A percentile compares a stretch with the other conserved stretches of the same genome.
Conservation (phyloP, 1,284 basidiomycete genomes). For the Tilletia indica region DNA sequence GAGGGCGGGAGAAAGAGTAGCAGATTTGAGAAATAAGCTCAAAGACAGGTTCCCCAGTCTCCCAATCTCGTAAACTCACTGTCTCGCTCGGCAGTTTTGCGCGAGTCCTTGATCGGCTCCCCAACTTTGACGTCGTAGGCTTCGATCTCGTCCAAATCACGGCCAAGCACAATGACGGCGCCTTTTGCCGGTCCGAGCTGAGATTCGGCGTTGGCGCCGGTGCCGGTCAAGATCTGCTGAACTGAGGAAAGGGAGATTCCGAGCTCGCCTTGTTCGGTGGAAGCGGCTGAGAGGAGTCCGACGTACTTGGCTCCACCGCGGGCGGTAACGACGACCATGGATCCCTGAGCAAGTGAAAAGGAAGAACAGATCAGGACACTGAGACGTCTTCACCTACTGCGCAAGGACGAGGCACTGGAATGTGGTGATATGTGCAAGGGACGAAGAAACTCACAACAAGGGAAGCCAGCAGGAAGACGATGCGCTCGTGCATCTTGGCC, state of each 20-base stretch:
- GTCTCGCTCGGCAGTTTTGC: constrained; percentile 33
- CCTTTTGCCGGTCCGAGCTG: constrained; percentile 37
- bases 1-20: background rate
- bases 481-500: constrained; percentile 38
- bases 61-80: background rate
- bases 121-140: constrained; percentile 39
- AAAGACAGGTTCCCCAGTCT: background rate
- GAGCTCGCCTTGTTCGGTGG: constrained; percentile 36
- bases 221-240: constrained; percentile 36
- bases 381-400: background rate
- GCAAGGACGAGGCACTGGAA: too few species aligned
- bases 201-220: constrained; percentile 15
- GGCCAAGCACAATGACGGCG: constrained; percentile 37
- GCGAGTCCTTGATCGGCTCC: constrained; percentile 38
- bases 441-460: constrained; percentile 27
- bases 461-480: constrained; percentile 40
- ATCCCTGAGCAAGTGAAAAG: constrained; percentile 24
- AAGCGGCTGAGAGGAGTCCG: constrained; percentile 47
- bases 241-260: constrained; percentile 41
- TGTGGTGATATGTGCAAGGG: background rate
- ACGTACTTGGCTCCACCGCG: constrained; percentile 40
- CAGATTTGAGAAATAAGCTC: background rate
- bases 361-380: background rate
- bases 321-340: constrained; percentile 42
- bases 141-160: constrained; percentile 39